A percentile compares a stretch with the other conserved stretches of the same genome.
Conservation (phyloP, 2,329 filamentous ascomycete genomes). For the Dactylellina parvicollis region DNA sequence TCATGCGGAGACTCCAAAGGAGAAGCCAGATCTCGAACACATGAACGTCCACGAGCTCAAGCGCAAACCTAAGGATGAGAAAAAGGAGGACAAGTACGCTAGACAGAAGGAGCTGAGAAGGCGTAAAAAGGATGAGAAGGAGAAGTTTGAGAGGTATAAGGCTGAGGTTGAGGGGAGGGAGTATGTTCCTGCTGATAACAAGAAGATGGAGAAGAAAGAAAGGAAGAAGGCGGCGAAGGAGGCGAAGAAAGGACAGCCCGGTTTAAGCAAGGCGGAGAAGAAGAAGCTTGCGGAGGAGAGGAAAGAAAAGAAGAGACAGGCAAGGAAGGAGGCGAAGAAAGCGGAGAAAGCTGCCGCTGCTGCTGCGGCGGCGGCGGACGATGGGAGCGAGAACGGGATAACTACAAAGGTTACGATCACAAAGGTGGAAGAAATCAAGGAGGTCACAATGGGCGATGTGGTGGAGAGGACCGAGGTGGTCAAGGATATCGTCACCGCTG, state of each 20-base stretch:
- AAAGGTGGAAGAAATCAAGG: conserved; percentile 62
- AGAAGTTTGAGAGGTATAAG: conserved; percentile 26
- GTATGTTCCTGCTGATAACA: conserved; percentile 11
- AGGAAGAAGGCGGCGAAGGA: conserved; percentile 11
- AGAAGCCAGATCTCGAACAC: conserved; percentile 8
- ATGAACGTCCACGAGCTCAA: conserved; percentile 38
- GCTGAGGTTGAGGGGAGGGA: conserved; percentile 39
- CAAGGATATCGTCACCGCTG: conserved; percentile 56
- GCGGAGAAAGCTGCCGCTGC: conserved; percentile 55
- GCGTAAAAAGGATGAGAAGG: conserved; percentile 45
- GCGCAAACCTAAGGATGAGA: conserved; percentile 29
- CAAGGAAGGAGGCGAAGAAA: conserved; percentile 59
- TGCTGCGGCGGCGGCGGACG: conserved; percentile 14
- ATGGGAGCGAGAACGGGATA: conserved; percentile 56
- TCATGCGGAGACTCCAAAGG: neutral
- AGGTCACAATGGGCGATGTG: conserved; percentile 60
- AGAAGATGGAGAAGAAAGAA: conserved; percentile 36
- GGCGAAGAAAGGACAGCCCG: conserved; percentile 30
- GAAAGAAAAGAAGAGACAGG: conserved; percentile 54
- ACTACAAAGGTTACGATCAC: conserved; percentile 60
- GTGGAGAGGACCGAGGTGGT: conserved; percentile 51
- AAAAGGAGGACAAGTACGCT: conserved; percentile 37
- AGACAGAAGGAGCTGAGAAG: conserved; percentile 36
- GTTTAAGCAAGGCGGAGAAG: conserved; percentile 40
- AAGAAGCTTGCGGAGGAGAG: conserved; percentile 26